phyloP scores from a whole-genome alignment of 192 early-diverging fungal species.

The Coemansia furcata region DNA sequence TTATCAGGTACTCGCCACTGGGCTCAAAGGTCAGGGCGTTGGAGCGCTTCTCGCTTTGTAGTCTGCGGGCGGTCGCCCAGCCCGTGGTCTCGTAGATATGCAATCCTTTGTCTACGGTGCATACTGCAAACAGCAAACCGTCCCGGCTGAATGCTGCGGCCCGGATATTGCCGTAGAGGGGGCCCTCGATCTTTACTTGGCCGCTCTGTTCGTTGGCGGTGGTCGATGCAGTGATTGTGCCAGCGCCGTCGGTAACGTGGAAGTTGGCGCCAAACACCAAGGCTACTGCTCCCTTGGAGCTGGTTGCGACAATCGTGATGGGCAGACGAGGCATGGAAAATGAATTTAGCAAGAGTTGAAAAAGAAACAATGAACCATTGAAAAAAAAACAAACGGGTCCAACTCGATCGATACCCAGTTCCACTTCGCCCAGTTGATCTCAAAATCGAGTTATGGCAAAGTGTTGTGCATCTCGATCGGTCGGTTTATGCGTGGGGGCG shows the following conservation, averaged over 20 bases:
- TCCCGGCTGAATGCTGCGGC: constrained; percentile 58
- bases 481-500: not conserved
- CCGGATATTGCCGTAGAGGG: constrained; percentile 48
- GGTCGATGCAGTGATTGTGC: constrained; percentile 34
- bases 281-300: constrained; percentile 20
- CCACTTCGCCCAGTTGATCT: not conserved
- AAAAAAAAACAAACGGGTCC: constrained; percentile 1
- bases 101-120: constrained; percentile 67
- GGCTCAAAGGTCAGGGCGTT: constrained; percentile 71
- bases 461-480: not conserved
- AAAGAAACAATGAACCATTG: not conserved
- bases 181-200: constrained; percentile 16
- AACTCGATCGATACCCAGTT: not conserved
- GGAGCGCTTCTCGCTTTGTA: constrained; percentile 64
- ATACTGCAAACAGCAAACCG: constrained; percentile 58
- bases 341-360: not conserved
- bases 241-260: constrained; percentile 25
- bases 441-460: constrained; percentile 10
- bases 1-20: constrained; percentile 61
- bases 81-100: constrained; percentile 59
- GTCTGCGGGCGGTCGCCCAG: constrained; percentile 57
- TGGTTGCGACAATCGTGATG: constrained; percentile 33
- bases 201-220: not conserved
- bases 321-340: constrained; percentile 18
- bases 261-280: constrained; percentile 29